These are phyloP conservation scores for Magnusiomyces fungicola DNA, from an alignment of 1,139 yeast genomes.

Conservation along the genomic window DNA sequence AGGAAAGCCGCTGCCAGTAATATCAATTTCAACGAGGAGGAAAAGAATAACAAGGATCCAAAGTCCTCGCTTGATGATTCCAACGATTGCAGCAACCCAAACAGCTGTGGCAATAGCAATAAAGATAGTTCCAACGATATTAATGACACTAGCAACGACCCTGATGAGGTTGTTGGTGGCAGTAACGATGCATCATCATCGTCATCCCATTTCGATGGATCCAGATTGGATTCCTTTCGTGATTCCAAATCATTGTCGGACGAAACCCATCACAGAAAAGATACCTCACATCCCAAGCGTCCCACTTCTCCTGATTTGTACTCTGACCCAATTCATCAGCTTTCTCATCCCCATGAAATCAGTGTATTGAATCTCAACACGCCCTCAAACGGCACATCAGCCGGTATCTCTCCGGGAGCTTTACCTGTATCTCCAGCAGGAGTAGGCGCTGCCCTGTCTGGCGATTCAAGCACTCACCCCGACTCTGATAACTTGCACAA, in stretches of 20 bases:
- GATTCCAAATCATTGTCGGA: background rate
- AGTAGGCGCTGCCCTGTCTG: too few relatives aligned
- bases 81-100: too few relatives aligned
- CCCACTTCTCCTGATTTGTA: slow-evolving; percentile 5
- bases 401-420: background rate
- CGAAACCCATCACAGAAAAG: background rate
- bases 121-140: background rate
- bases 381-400: background rate
- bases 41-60: background rate
- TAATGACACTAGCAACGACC: background rate
- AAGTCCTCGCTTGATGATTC: background rate
- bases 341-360: slow-evolving; percentile 3
- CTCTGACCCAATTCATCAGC: slow-evolving; percentile 4
- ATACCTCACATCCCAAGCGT: background rate
- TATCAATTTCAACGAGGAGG: background rate
- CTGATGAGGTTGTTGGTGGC: too few relatives aligned
- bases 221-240: background rate
- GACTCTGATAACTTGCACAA: background rate
- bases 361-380: slow-evolving; percentile 1
- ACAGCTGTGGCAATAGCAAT: too few relatives aligned
- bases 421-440: too few relatives aligned
- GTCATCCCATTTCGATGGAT: background rate
- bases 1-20: background rate
- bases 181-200: too few relatives aligned
- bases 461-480: too few relatives aligned